A percentile compares a stretch with the other conserved stretches of the same genome.
phyloP scores from a whole-genome alignment of 106 monocot genomes.

The Phalaenopsis aphrodite region DNA sequence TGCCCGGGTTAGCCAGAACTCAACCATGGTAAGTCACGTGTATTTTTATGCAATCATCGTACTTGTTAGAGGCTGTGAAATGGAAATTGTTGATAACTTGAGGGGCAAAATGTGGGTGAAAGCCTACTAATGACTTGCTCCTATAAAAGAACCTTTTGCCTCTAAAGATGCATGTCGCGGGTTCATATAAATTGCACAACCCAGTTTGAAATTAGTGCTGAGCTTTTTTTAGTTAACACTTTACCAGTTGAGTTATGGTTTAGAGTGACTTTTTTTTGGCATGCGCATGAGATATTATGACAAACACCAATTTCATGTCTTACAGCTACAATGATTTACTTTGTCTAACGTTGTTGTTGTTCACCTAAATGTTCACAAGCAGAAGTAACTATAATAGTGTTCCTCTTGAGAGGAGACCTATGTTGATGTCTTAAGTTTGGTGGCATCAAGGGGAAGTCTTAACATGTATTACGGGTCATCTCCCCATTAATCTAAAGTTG shows the following conservation, averaged over 20 bases:
- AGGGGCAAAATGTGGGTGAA: background rate
- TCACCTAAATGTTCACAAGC: background rate
- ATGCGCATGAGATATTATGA: background rate
- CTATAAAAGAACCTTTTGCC: background rate
- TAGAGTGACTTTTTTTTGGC: background rate
- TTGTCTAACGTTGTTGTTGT: background rate
- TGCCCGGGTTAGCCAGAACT: conserved; percentile 65
- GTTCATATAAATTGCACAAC: background rate
- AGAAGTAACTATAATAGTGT: background rate
- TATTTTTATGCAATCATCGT: background rate
- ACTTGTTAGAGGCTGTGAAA: too few relatives aligned
- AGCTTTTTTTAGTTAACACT: background rate
- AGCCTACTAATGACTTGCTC: background rate
- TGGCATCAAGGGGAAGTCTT: background rate
- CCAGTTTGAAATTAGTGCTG: background rate
- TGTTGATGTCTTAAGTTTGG: background rate
- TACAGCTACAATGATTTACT: background rate
- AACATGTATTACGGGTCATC: background rate
- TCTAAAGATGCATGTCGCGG: background rate
- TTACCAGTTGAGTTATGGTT: background rate
- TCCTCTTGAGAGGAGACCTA: background rate
- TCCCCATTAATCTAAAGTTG: background rate
- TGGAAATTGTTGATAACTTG: background rate
- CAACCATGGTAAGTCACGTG: conserved; percentile 65
- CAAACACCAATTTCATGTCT: background rate